phyloP scores from a whole-genome alignment of 495 filamentous ascomycete species.

The Lepraria neglecta region DNA sequence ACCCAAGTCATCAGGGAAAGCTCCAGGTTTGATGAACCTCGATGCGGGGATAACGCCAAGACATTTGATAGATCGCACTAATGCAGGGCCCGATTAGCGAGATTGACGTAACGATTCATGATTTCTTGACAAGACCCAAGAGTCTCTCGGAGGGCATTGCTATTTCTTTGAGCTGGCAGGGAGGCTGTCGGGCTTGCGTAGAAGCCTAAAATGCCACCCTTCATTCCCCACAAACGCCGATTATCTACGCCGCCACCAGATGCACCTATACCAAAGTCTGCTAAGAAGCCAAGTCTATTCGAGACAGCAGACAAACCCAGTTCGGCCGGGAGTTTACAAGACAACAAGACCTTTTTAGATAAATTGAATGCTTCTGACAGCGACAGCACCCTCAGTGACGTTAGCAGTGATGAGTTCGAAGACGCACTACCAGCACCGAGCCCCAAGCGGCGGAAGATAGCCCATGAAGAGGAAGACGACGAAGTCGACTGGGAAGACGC shows the following conservation, averaged over 20 bases:
- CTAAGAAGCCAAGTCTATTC: conserved; percentile 53
- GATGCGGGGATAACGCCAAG: no score
- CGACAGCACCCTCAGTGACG: conserved; percentile 60
- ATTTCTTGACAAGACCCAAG: no score
- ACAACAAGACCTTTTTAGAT: conserved; percentile 43
- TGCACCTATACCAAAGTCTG: conserved; percentile 12
- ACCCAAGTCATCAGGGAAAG: no score
- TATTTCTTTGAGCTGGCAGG: not conserved
- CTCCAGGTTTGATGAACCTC: no score
- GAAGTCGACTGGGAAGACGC: conserved; percentile 89
- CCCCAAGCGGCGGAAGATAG: conserved; percentile 26
- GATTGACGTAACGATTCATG: not conserved
- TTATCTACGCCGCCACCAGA: conserved; percentile 27
- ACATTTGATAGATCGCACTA: not conserved
- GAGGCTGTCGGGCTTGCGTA: not conserved
- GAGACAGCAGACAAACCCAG: conserved; percentile 55
- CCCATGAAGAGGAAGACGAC: conserved; percentile 47
- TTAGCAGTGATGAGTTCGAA: conserved; percentile 53
- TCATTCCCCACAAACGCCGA: conserved; percentile 44
- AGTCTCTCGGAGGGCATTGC: not conserved
- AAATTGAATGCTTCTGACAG: conserved; percentile 50
- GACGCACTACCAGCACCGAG: conserved; percentile 43
- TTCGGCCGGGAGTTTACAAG: conserved; percentile 43
- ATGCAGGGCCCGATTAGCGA: conserved; percentile 3
- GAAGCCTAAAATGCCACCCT: conserved; percentile 42